A percentile compares a stretch with the other conserved stretches of the same genome.
Evolutionary conservation across 495 filamentous ascomycete genomes (phyloP).

Genomic region (Penicillium subrubescens): DNA sequence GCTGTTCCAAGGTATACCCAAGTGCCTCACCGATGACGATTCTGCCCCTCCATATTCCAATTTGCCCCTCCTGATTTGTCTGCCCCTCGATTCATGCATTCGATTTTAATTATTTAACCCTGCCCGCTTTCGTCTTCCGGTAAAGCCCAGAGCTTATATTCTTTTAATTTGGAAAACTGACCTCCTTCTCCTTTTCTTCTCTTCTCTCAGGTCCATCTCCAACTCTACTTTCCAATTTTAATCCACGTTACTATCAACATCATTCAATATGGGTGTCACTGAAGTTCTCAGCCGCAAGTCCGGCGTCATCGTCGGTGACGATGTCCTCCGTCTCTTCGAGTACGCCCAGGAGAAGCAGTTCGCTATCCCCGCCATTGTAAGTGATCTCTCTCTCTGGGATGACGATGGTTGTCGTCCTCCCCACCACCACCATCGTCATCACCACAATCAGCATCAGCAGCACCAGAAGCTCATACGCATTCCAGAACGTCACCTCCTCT

Average conservation of each 20-base stretch:
- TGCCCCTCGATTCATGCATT: background rate
- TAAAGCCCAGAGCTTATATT: conserved; percentile 18
- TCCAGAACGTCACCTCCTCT: conserved; percentile 82
- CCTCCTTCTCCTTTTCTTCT: conserved; percentile 13
- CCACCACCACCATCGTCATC: background rate
- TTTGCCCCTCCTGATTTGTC: conserved; percentile 29
- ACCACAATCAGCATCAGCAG: background rate
- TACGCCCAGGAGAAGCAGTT: conserved; percentile 82
- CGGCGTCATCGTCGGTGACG: conserved; percentile 86
- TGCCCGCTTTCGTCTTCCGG: conserved; percentile 35
- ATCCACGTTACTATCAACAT: conserved; percentile 12
- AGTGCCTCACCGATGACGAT: conserved; percentile 32
- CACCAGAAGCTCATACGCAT: background rate
- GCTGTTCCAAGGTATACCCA: background rate
- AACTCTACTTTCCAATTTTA: conserved; percentile 13
- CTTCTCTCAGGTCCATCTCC: conserved; percentile 11
- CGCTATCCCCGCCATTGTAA: conserved; percentile 88
- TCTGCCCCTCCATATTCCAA: conserved; percentile 21
- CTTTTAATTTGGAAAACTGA: background rate
- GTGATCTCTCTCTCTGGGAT: conserved; percentile 12
- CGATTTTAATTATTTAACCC: background rate
- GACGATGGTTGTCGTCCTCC: background rate
- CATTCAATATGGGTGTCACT: conserved; percentile 63
- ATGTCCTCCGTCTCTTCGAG: conserved; percentile 77
- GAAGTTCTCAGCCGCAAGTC: conserved; percentile 73